phyloP scores from a whole-genome alignment of 2,329 filamentous ascomycete species.

The Aureobasidium namibiae region DNA sequence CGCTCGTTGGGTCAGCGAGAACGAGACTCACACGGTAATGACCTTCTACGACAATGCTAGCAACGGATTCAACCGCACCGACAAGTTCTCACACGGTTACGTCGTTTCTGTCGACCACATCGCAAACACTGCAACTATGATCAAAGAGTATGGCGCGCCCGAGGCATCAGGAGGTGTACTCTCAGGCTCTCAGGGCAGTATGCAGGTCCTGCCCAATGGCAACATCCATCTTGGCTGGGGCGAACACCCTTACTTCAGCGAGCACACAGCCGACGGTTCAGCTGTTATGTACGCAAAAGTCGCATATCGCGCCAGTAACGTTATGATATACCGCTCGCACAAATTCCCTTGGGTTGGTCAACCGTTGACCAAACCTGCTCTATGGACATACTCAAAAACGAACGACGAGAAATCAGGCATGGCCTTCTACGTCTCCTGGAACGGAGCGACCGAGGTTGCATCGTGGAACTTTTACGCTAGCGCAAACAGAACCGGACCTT shows the following conservation, averaged over 20 bases:
- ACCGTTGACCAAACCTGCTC: conserved; percentile 33
- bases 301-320: conserved; percentile 29
- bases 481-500: conserved; percentile 28
- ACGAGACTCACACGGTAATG: conserved; percentile 41
- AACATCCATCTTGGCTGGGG: conserved; percentile 53
- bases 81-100: conserved; percentile 35
- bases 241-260: conserved; percentile 34
- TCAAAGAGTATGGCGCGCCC: conserved; percentile 42
- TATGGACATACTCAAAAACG: conserved; percentile 30
- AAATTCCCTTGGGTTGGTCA: conserved; percentile 46
- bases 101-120: conserved; percentile 39
- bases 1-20: conserved; percentile 39
- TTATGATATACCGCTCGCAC: conserved; percentile 48
- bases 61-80: conserved; percentile 37
- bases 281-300: conserved; percentile 47
- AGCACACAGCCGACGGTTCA: conserved; percentile 39
- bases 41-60: conserved; percentile 49
- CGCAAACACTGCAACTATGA: conserved; percentile 35
- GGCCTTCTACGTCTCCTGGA: conserved; percentile 47
- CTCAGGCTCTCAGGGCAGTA: conserved; percentile 44
- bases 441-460: conserved; percentile 41
- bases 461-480: conserved; percentile 44
- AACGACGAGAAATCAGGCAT: conserved; percentile 24
- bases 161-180: conserved; percentile 36
- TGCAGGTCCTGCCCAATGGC: conserved; percentile 46